Base-by-base conservation (phyloP, 345 rosid species). In the Fremontodendron californicum region DNA sequence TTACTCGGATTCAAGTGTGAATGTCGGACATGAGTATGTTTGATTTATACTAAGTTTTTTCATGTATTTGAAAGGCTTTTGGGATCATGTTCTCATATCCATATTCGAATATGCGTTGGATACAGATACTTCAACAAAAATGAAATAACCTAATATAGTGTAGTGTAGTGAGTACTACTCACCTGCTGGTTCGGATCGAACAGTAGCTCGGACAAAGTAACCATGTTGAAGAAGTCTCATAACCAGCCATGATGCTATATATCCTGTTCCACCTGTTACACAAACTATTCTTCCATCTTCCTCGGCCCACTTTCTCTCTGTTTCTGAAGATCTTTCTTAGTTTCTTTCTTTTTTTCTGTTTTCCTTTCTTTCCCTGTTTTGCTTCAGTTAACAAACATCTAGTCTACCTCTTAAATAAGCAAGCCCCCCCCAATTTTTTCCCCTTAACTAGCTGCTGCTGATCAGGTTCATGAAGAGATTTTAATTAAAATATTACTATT, bases 191-290 rank as follows among this genome's bases (percentile, higher is more conserved):
- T 70, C 48, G 0, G 80, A 65, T 71, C 85, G 35, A 58, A 83
- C 42, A 11, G 88, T 81, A 25, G 86, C 57, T 71, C 78, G 74
- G 45, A 83, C 86, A 6, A 76, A 74, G 77, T 83, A 85, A 23
- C 85, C 88, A 21, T 60, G 80, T 1, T 23, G 27, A 35, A 55
- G 62, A 55, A 55, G 62, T 31, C 15, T 55, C 62, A 23, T 55
- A 55, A 55, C 62, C 31, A 23, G 62, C 31, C 62, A 55, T 3
- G 62, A 55, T 55, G 66, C 77, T 58, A 74, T 58, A 37, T 55
- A 74, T 3, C 77, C 77, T 12, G 77, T 74, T 8, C 77, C 77
- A 39, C 77, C 77, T 4, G 52, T 74, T 9, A 74, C 77, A 27
- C 77, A 73, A 82, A 43, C 87, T 21, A 9, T 23, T 13, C 18